Percentiles rank a stretch among this genome's conserved stretches.
These are phyloP conservation scores for Skeletonema costatum DNA, from an alignment of 108 stramenopile genomes.

Conservation along the genomic window DNA sequence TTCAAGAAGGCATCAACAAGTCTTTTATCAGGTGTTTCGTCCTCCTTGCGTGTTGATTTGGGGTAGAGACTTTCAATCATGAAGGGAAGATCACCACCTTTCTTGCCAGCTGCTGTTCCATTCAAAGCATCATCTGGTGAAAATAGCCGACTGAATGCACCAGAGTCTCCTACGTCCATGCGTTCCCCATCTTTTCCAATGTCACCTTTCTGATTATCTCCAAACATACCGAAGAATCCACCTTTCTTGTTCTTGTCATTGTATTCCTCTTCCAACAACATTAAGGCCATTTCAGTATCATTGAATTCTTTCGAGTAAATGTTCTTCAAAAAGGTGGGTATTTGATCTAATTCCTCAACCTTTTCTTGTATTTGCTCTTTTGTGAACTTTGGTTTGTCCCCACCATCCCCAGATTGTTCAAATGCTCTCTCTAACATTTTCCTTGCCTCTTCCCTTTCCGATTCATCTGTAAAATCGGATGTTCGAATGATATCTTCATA, in stretches of 20 bases:
- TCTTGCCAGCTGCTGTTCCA: conserved; percentile 10
- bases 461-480: conserved; percentile 8
- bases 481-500: conserved; percentile 8
- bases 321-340: conserved; percentile 45
- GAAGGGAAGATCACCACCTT: conserved; percentile 19
- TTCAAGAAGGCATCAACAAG: conserved; percentile 54
- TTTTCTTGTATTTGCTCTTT: conserved; percentile 53
- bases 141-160: conserved; percentile 38
- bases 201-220: conserved; percentile 4
- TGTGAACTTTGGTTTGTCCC: conserved; percentile 50
- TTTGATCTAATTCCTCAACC: conserved; percentile 26
- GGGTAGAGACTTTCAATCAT: conserved; percentile 65
- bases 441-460: conserved; percentile 28
- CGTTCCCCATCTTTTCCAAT: conserved; percentile 31
- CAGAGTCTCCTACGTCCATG: conserved; percentile 15
- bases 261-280: conserved; percentile 64
- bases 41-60: conserved; percentile 69
- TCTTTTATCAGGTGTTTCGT: conserved; percentile 48
- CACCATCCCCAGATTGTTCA: conserved; percentile 11
- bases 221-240: conserved; percentile 34
- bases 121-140: conserved; percentile 16
- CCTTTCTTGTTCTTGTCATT: conserved; percentile 19
- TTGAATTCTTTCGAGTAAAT: conserved; percentile 43
- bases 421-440: conserved; percentile 27
- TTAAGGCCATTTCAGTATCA: conserved; percentile 57